These are phyloP conservation scores for Cinchona pubescens DNA, from an alignment of 257 asterid species.

Conservation along the genomic window DNA sequence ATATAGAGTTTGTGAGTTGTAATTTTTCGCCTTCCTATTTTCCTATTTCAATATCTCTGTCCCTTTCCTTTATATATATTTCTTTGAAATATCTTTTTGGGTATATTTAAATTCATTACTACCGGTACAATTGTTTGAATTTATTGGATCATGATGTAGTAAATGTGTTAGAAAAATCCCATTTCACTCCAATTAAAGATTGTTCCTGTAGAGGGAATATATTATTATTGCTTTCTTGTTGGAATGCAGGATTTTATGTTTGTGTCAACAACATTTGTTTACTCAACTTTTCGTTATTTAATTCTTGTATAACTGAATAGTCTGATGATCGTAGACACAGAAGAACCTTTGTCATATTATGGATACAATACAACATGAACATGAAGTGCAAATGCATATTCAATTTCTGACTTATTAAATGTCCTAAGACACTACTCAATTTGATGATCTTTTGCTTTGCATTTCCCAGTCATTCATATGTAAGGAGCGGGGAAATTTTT, in stretches of 20 bases:
- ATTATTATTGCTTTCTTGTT: not conserved
- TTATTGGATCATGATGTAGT: not conserved
- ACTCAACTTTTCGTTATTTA: not conserved
- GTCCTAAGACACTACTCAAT: no score
- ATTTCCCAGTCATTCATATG: no score
- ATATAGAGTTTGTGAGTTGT: no score
- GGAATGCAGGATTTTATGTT: not conserved
- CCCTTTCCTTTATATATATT: not conserved
- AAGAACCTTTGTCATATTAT: slow-evolving; percentile 7
- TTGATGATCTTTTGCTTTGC: no score
- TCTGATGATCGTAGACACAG: not conserved
- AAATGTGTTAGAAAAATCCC: not conserved
- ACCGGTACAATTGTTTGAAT: not conserved
- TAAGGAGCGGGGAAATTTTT: no score
- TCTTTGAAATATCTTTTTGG: no score
- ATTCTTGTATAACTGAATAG: not conserved
- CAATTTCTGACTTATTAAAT: no score
- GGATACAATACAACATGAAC: not conserved
- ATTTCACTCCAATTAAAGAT: not conserved
- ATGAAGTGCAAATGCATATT: not conserved
- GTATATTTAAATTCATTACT: not conserved
- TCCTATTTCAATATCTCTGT: not conserved
- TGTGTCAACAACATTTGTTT: not conserved
- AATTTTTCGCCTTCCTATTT: no score
- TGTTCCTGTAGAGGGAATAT: not conserved